phyloP scores from a whole-genome alignment of 495 filamentous ascomycete genomes.

The Xylona heveae region DNA sequence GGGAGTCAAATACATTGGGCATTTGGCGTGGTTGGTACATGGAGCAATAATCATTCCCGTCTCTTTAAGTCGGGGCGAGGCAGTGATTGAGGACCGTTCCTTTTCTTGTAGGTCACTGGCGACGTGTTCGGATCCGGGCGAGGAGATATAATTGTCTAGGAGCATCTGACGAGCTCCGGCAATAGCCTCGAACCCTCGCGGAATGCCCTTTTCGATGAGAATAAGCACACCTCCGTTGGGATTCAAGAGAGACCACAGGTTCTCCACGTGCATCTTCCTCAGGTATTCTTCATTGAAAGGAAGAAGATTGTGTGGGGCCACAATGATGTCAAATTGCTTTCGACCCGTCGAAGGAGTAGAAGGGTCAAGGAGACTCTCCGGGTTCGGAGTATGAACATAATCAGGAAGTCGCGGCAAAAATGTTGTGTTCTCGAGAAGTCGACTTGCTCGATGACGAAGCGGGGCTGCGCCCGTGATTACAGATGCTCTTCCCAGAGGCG shows the following conservation, averaged over 20 bases:
- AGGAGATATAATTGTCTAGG: conserved; percentile 49
- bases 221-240: conserved; percentile 75
- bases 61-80: conserved; percentile 32
- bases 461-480: conserved; percentile 38
- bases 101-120: conserved; percentile 13
- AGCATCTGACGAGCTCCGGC: conserved; percentile 62
- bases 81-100: conserved; percentile 20
- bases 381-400: conserved; percentile 37
- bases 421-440: conserved; percentile 65
- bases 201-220: conserved; percentile 76
- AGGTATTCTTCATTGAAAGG: conserved; percentile 46
- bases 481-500: conserved; percentile 34
- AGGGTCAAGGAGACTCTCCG: conserved; percentile 20
- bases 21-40: conserved; percentile 76
- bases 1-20: conserved; percentile 63
- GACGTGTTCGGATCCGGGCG: conserved; percentile 27
- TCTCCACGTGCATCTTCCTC: conserved; percentile 58
- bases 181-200: conserved; percentile 79
- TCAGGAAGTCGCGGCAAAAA: conserved; percentile 91
- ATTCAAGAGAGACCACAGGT: conserved; percentile 70
- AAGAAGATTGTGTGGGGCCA: conserved; percentile 69
- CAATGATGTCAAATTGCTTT: conserved; percentile 75
- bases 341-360: too few relatives aligned
- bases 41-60: conserved; percentile 85
- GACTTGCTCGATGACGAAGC: conserved; percentile 55